Percentiles rank a stretch among this genome's conserved stretches.
phyloP scores from a whole-genome alignment of 306 rosid genomes.

The Rubus idaeus region DNA sequence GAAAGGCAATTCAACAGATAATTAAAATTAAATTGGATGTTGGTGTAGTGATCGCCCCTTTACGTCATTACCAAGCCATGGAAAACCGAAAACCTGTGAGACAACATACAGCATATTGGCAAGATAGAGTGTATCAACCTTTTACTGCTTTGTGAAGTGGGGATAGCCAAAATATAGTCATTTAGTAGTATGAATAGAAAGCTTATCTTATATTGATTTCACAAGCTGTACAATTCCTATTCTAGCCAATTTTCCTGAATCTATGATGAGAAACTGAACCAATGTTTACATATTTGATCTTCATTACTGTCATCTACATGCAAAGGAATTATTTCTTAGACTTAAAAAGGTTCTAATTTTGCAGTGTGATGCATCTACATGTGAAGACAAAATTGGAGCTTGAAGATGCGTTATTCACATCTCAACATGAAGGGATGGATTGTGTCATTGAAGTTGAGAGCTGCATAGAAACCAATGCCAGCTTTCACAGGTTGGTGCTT shows the following conservation, averaged over 20 bases:
- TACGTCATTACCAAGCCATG: neutral
- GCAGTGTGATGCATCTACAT: slow-evolving; percentile 75
- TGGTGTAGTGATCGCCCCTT: neutral
- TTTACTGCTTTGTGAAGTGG: neutral
- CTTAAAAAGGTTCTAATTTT: slow-evolving; percentile 27
- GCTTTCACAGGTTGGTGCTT: slow-evolving; percentile 74
- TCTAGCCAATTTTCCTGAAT: neutral
- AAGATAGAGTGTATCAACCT: neutral
- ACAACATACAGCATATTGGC: neutral
- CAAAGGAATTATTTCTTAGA: slow-evolving; percentile 25
- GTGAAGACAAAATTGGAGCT: slow-evolving; percentile 72
- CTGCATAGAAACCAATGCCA: slow-evolving; percentile 73
- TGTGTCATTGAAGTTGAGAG: slow-evolving; percentile 78
- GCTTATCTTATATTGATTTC: neutral
- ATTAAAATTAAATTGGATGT: neutral
- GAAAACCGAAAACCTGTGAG: neutral
- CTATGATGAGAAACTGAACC: slow-evolving; percentile 6
- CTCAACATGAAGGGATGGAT: slow-evolving; percentile 57
- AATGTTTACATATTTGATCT: neutral
- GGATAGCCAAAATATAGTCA: neutral
- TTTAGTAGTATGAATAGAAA: neutral
- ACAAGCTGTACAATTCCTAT: neutral
- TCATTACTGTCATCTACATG: slow-evolving; percentile 4
- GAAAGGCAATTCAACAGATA: neutral
- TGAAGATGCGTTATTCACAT: slow-evolving; percentile 54